A percentile compares a stretch with the other conserved stretches of the same genome.
Evolutionary conservation across 2,329 filamentous ascomycete species (phyloP).

Genomic region (Clonostachys sp.): DNA sequence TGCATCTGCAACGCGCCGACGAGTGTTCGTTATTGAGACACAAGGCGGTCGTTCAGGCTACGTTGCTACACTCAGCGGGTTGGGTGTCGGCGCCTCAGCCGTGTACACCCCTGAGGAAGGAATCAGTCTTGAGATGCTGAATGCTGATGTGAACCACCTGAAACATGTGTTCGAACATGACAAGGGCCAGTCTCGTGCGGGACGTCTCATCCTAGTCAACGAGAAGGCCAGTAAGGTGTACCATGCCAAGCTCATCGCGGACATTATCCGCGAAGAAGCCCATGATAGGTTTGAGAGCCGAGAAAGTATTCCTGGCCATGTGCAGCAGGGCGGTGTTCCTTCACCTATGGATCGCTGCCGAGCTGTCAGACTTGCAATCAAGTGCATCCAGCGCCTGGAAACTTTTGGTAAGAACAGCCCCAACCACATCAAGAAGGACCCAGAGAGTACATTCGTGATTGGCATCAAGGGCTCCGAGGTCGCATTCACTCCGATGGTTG

Average conservation of each 20-base stretch:
- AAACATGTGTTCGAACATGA: slow-evolving; percentile 82
- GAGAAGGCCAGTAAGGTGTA: slow-evolving; percentile 91
- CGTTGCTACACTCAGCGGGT: slow-evolving; percentile 82
- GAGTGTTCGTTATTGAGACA: slow-evolving; percentile 97
- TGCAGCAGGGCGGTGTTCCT: slow-evolving; percentile 89
- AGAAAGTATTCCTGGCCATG: slow-evolving; percentile 87
- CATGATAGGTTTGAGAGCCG: slow-evolving; percentile 89
- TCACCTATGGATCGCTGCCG: slow-evolving; percentile 95
- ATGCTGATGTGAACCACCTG: slow-evolving; percentile 83
- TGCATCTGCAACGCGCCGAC: slow-evolving; percentile 84
- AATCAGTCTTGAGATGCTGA: slow-evolving; percentile 88
- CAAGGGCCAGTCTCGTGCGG: slow-evolving; percentile 81
- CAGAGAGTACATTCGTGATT: slow-evolving; percentile 74
- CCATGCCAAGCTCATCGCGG: slow-evolving; percentile 86
- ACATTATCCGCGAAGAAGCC: slow-evolving; percentile 93
- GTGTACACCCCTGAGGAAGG: slow-evolving; percentile 98
- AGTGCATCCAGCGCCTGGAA: slow-evolving; percentile 90
- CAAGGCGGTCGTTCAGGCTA: slow-evolving; percentile 95
- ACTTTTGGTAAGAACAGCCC: slow-evolving; percentile 62
- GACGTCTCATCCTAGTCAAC: slow-evolving; percentile 93
- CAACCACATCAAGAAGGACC: slow-evolving; percentile 67
- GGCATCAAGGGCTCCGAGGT: slow-evolving; percentile 89
- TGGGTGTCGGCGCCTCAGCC: slow-evolving; percentile 86
- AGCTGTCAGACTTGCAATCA: slow-evolving; percentile 86
- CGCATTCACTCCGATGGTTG: slow-evolving; percentile 77